These are phyloP conservation scores for Candida maltosa DNA, from an alignment of 805 yeast genomes.

Conservation along the genomic window DNA sequence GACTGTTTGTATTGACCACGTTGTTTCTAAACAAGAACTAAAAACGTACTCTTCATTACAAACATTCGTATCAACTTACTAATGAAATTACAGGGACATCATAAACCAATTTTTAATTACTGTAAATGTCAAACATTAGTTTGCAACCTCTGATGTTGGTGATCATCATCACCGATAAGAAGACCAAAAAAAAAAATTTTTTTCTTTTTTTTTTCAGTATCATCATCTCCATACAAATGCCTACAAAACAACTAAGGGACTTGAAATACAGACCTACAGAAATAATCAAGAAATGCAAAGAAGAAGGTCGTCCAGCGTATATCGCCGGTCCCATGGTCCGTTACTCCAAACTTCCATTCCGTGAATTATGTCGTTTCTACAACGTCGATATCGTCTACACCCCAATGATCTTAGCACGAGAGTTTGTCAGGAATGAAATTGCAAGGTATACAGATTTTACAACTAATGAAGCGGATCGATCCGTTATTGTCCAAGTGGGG, in stretches of 20 bases:
- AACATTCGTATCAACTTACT: no score
- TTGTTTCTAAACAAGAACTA: no score
- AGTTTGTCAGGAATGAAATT: constrained; percentile 77
- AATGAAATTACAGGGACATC: no score
- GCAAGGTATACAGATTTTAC: constrained; percentile 86
- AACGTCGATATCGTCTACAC: constrained; percentile 82
- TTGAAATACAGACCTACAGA: constrained; percentile 31
- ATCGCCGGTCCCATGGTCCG: constrained; percentile 93
- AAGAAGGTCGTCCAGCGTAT: constrained; percentile 32
- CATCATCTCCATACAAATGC: no score
- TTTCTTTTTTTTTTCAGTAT: no score
- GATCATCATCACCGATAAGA: no score
- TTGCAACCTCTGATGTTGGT: no score
- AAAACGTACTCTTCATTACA: no score
- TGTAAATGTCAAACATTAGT: no score
- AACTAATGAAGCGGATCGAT: constrained; percentile 66
- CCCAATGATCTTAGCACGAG: constrained; percentile 96
- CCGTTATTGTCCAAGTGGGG: constrained; percentile 87
- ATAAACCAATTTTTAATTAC: no score
- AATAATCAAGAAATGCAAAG: constrained; percentile 24
- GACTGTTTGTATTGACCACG: no score
- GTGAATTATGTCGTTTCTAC: constrained; percentile 70
- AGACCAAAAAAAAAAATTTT: no score
- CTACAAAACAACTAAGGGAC: constrained; percentile 10
- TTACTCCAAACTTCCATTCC: constrained; percentile 88